Conservation (phyloP, 805 yeast genomes). For the Zygosaccharomyces pseudorouxii region DNA sequence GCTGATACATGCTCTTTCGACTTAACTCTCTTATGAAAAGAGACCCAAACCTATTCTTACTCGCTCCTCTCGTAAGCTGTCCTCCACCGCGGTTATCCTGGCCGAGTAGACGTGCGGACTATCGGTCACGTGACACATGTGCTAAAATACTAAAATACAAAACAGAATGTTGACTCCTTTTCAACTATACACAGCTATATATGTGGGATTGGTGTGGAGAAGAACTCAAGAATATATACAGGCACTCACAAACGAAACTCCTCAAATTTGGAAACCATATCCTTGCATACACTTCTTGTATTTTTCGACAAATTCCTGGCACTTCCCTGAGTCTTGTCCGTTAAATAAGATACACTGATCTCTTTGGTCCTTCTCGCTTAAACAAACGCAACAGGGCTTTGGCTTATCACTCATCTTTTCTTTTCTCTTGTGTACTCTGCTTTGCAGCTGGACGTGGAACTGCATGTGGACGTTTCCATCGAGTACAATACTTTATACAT, state of each 20-base stretch:
- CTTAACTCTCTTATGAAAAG: no score
- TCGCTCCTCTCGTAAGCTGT: no score
- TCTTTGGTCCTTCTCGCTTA: constrained; percentile 71
- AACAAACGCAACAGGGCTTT: constrained; percentile 96
- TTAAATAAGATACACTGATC: constrained; percentile 82
- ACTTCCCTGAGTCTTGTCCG: constrained; percentile 74
- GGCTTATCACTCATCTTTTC: constrained; percentile 45
- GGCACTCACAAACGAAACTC: background rate
- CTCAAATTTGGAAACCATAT: constrained; percentile 58
- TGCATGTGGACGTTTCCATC: background rate
- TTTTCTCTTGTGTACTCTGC: background rate
- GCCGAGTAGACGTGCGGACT: no score
- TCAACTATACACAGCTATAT: background rate
- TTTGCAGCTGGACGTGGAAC: background rate
- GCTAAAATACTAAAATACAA: no score
- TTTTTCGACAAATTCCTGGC: constrained; percentile 61
- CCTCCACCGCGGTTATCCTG: no score
- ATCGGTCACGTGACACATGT: no score
- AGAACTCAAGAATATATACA: background rate
- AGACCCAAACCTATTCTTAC: no score
- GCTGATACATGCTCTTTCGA: no score
- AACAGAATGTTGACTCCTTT: no score
- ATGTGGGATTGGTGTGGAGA: background rate
- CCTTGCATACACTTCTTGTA: constrained; percentile 92
- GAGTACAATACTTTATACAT: background rate